phyloP scores from a whole-genome alignment of 108 stramenopile species.

The Pseudonitzschia pungens region DNA sequence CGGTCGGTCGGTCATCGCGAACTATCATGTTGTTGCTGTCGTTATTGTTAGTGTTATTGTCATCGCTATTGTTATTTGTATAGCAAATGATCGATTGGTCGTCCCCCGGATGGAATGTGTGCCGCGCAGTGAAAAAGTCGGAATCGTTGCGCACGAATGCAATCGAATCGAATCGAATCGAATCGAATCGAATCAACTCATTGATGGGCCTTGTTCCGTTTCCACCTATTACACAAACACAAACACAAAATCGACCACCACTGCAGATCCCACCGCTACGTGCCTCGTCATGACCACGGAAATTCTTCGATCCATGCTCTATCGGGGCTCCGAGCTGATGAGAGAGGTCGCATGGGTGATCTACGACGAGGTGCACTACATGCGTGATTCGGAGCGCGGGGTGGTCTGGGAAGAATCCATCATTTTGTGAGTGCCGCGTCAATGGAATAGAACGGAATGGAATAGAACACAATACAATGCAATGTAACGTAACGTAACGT shows the following conservation, averaged over 20 bases:
- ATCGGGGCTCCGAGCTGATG: conserved; percentile 97
- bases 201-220: too few relatives aligned
- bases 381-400: conserved; percentile 96
- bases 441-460: background rate
- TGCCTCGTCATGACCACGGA: conserved; percentile 99
- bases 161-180: too few relatives aligned
- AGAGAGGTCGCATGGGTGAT: conserved; percentile 98
- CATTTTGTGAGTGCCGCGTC: conserved; percentile 56
- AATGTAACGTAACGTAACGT: too few relatives aligned
- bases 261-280: conserved; percentile 94
- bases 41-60: background rate
- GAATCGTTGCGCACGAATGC: background rate
- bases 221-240: too few relatives aligned
- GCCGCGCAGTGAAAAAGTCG: too few relatives aligned
- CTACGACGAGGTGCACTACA: conserved; percentile 89
- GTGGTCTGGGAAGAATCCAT: conserved; percentile 97
- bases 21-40: background rate
- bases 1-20: background rate
- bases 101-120: too few relatives aligned
- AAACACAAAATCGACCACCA: background rate
- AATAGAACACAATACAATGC: too few relatives aligned
- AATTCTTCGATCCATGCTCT: conserved; percentile 97
- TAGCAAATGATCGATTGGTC: too few relatives aligned
- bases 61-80: too few relatives aligned
- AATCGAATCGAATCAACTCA: too few relatives aligned